phyloP scores from a whole-genome alignment of 2,329 filamentous ascomycete species.

The Penicillium sp. region DNA sequence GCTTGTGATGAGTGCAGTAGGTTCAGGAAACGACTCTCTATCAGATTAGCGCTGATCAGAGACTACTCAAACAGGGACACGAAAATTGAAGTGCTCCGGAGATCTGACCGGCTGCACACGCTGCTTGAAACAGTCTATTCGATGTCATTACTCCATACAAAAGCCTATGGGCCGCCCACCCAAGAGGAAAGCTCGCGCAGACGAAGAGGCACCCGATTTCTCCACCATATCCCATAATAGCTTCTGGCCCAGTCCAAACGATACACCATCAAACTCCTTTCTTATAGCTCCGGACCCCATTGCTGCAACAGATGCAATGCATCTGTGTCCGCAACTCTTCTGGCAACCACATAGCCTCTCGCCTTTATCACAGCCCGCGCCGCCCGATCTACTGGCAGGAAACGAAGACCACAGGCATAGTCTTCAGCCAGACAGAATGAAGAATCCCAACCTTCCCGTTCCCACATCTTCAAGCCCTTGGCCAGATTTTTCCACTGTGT shows the following conservation, averaged over 20 bases:
- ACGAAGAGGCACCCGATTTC: slow-evolving; percentile 24
- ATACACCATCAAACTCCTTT: slow-evolving; percentile 17
- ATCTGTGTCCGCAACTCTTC: slow-evolving; percentile 30
- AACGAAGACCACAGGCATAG: slow-evolving; percentile 28
- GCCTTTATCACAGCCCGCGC: slow-evolving; percentile 13
- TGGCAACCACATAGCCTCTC: slow-evolving; percentile 9
- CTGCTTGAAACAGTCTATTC: slow-evolving; percentile 43
- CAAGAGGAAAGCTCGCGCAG: slow-evolving; percentile 40
- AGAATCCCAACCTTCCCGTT: slow-evolving; percentile 25
- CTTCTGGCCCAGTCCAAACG: slow-evolving; percentile 26
- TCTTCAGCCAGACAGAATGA: slow-evolving; percentile 24
- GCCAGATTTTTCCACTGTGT: slow-evolving; percentile 44
- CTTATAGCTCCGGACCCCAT: slow-evolving; percentile 15
- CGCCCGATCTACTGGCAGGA: slow-evolving; percentile 20
- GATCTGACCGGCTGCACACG: slow-evolving; percentile 45
- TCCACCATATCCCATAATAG: slow-evolving; percentile 16
- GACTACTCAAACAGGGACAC: slow-evolving; percentile 37
- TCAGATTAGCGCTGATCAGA: slow-evolving; percentile 14
- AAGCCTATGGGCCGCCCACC: slow-evolving; percentile 52
- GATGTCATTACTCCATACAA: slow-evolving; percentile 49
- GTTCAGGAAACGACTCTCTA: slow-evolving; percentile 16
- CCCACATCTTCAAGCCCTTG: slow-evolving; percentile 36
- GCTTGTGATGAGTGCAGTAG: slow-evolving; percentile 53
- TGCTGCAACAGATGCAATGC: slow-evolving; percentile 22
- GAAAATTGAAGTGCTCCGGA: slow-evolving; percentile 52